These are phyloP conservation scores for Gynandropsis gynandra DNA, from an alignment of 345 rosid species.

Conservation along the genomic window DNA sequence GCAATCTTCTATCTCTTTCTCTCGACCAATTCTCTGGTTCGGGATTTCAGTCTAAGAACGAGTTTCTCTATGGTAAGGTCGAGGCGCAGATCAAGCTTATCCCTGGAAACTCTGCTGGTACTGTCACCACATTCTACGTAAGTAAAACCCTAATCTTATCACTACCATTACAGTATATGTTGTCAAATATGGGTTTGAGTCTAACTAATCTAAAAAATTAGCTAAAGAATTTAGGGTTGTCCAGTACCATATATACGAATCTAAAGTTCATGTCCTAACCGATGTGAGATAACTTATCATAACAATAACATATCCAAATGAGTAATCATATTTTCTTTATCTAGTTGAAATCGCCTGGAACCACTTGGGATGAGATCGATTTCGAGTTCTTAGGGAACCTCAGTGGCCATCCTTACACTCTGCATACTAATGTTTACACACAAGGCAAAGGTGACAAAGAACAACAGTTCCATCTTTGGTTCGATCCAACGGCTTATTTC, in stretches of 20 bases:
- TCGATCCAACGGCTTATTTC: conserved; percentile 22
- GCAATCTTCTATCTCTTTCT: conserved; percentile 34
- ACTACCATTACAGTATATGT: too few relatives aligned
- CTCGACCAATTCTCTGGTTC: conserved; percentile 44
- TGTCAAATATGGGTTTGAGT: too few relatives aligned
- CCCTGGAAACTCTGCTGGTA: conserved; percentile 40
- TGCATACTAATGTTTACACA: conserved; percentile 32
- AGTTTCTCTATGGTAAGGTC: conserved; percentile 35
- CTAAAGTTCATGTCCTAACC: too few relatives aligned
- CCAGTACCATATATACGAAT: too few relatives aligned
- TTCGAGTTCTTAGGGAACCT: conserved; percentile 39
- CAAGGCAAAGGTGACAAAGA: conserved; percentile 32
- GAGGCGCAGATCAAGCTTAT: conserved; percentile 47
- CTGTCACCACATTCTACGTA: conserved; percentile 43
- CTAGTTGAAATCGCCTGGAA: conserved; percentile 28
- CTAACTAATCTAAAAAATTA: too few relatives aligned
- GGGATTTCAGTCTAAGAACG: conserved; percentile 40
- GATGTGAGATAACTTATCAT: too few relatives aligned
- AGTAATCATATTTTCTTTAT: not conserved
- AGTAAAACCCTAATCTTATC: not conserved
- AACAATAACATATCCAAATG: too few relatives aligned
- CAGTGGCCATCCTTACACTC: conserved; percentile 37
- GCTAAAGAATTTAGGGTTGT: too few relatives aligned
- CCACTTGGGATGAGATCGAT: conserved; percentile 29
- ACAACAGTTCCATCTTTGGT: conserved; percentile 32